These are phyloP conservation scores for Cyathus striatus DNA, from an alignment of 768 basidiomycete species.

Conservation along the genomic window DNA sequence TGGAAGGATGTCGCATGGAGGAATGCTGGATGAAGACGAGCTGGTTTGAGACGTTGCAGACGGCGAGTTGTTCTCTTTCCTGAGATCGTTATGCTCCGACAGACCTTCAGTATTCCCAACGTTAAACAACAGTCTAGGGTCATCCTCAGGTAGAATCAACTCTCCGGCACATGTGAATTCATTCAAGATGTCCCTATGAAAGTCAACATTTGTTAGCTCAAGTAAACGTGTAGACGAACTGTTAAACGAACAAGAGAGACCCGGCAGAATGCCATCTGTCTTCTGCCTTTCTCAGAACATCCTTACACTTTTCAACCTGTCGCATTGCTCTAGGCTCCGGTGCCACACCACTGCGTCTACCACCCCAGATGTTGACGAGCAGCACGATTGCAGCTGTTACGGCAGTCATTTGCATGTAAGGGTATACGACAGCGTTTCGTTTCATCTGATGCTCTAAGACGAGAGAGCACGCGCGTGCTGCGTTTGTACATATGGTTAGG, in stretches of 20 bases:
- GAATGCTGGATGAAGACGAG: background rate
- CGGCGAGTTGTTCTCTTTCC: too few species aligned
- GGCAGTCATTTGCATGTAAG: background rate
- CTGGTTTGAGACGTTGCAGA: background rate
- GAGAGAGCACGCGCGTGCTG: conserved; percentile 59
- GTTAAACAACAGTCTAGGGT: background rate
- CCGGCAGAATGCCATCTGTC: background rate
- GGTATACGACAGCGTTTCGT: conserved; percentile 7
- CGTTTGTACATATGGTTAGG: conserved; percentile 51
- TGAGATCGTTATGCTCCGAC: too few species aligned
- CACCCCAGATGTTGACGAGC: background rate
- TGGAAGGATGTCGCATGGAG: background rate
- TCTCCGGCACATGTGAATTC: background rate
- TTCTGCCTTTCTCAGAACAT: background rate
- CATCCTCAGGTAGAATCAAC: background rate
- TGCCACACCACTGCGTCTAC: background rate
- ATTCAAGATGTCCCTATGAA: background rate
- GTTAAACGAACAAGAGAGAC: background rate
- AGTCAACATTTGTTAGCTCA: too few species aligned
- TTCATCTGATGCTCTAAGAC: conserved; percentile 45
- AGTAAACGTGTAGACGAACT: too few species aligned
- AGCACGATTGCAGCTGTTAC: background rate
- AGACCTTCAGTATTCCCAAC: too few species aligned
- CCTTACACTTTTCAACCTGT: background rate
- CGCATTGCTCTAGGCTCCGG: background rate